A percentile compares a stretch with the other conserved stretches of the same genome.
Evolutionary conservation across 805 yeast species (phyloP).

Genomic region (Suhomyces xylopsoci): DNA sequence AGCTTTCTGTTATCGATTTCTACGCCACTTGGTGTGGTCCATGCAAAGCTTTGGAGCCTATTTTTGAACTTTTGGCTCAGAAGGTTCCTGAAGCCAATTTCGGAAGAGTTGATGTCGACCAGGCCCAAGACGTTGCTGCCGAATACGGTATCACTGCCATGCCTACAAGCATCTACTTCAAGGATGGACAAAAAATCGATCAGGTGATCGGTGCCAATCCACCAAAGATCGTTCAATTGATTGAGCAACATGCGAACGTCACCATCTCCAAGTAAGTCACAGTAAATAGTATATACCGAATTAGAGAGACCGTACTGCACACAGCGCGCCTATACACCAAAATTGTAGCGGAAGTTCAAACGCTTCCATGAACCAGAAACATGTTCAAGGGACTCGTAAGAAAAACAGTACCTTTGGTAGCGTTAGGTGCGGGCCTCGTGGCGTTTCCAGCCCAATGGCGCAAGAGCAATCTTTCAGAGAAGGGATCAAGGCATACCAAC

Average conservation of each 20-base stretch:
- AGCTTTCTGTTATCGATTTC: constrained; percentile 58
- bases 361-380: not conserved
- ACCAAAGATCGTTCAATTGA: constrained; percentile 26
- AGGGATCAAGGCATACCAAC: constrained; percentile 17
- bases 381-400: constrained; percentile 30
- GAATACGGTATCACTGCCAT: constrained; percentile 65
- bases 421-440: constrained; percentile 29
- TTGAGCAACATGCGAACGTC: constrained; percentile 28
- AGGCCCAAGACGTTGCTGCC: constrained; percentile 54
- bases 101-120: constrained; percentile 70
- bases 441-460: constrained; percentile 26
- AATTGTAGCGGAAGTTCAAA: not conserved
- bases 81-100: constrained; percentile 51
- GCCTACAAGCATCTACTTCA: constrained; percentile 70
- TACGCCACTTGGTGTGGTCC: constrained; percentile 79
- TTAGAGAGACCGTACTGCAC: not conserved
- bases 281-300: not conserved
- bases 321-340: not conserved
- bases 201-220: constrained; percentile 67
- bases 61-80: constrained; percentile 43
- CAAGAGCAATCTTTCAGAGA: constrained; percentile 13
- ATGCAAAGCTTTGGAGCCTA: constrained; percentile 69
- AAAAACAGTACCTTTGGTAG: constrained; percentile 25
- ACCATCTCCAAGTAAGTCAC: constrained; percentile 13
- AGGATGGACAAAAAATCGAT: constrained; percentile 55